Base-by-base conservation (phyloP, 2,329 filamentous ascomycete genomes). In the Sporothrix curviconia region DNA sequence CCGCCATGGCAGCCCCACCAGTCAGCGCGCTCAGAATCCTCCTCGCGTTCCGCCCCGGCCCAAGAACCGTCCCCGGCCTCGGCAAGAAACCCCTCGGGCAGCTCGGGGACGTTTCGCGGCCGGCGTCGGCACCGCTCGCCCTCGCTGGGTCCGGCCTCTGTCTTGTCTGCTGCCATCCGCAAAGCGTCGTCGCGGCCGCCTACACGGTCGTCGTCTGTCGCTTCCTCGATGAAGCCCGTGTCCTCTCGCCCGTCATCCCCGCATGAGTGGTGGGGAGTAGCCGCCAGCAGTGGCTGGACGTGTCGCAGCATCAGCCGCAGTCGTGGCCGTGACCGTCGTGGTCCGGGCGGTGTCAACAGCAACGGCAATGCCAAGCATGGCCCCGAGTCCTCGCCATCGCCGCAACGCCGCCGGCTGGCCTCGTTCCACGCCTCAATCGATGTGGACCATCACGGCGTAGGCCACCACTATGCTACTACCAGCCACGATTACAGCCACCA, bases 51-150 rank as follows among this genome's bases (percentile, higher is more conserved):
- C 37, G 32, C 43, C 42, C 30, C 32, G 46, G 17, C 36, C 42
- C 28, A 15, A 25, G 28, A 43, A 51, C 40, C 30, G 43, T 15
- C 32, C 46, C 6, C 28, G 25, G 15, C 9, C 22, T 14, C 49
- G 40, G 58, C 67, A n/a, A 64, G 68, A 40, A 9, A 47, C 57
- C 53, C 53, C 4, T 71, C 72, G 5, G 65, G 67, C 36, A 70
- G 72, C 44, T 74, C 72, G 43, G 68, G 70, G 53, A 74, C 70
- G 2, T 70, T 73, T 51, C 70, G 74, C 36, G 74, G 74, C 17
- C 72, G 74, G n/a, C 69, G 69, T 55, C 67, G 73, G 17, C 64
- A 71, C 58, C 72, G 73, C 34, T 75, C 73, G 15, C 67, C 66
- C 3, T 54, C 56, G 2, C 3, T 49, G 14, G 49, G 34, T 1